Percentiles rank a stretch among this genome's conserved stretches.
phyloP scores from a whole-genome alignment of 768 basidiomycete species.

The Trametes gibbosa region DNA sequence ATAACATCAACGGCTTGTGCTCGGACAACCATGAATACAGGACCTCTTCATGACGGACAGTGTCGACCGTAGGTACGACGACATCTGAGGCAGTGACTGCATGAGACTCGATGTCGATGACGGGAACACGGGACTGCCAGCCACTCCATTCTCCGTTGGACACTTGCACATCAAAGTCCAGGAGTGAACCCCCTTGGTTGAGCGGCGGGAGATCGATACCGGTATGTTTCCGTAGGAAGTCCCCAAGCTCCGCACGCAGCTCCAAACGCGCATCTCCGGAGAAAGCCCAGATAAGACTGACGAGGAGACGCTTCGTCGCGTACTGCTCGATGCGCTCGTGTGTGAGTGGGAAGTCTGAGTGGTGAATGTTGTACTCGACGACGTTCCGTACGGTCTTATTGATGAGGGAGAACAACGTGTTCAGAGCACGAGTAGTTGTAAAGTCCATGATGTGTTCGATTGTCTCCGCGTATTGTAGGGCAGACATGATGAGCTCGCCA shows the following conservation, averaged over 20 bases:
- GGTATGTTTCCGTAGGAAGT: slow-evolving; percentile 79
- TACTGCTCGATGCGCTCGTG: slow-evolving; percentile 87
- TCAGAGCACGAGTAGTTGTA: slow-evolving; percentile 85
- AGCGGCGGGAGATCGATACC: slow-evolving; percentile 87
- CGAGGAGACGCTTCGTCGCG: slow-evolving; percentile 82
- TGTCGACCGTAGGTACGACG: slow-evolving; percentile 98
- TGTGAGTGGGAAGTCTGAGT: slow-evolving; percentile 89
- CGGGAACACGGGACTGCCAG: slow-evolving; percentile 91
- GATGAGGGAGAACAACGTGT: slow-evolving; percentile 93
- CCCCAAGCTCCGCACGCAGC: slow-evolving; percentile 83
- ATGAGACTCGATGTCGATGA: slow-evolving; percentile 96
- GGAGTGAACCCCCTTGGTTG: slow-evolving; percentile 72
- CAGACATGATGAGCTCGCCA: slow-evolving; percentile 77
- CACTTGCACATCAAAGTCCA: slow-evolving; percentile 94
- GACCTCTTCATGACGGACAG: slow-evolving; percentile 97
- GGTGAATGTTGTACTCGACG: slow-evolving; percentile 92
- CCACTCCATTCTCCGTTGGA: slow-evolving; percentile 81
- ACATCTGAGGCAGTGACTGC: slow-evolving; percentile 94
- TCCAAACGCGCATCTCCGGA: slow-evolving; percentile 95
- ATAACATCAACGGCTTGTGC: slow-evolving; percentile 97
- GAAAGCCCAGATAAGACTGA: slow-evolving; percentile 97
- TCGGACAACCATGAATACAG: slow-evolving; percentile 98
- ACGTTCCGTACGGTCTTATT: slow-evolving; percentile 95
- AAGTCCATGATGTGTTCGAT: slow-evolving; percentile 99
- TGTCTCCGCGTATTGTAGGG: slow-evolving; percentile 76